Evolutionary conservation across 768 basidiomycete genomes (phyloP), one percentile per base, ranked within the genome.

Genomic region (Tylopilus sp.): DNA sequence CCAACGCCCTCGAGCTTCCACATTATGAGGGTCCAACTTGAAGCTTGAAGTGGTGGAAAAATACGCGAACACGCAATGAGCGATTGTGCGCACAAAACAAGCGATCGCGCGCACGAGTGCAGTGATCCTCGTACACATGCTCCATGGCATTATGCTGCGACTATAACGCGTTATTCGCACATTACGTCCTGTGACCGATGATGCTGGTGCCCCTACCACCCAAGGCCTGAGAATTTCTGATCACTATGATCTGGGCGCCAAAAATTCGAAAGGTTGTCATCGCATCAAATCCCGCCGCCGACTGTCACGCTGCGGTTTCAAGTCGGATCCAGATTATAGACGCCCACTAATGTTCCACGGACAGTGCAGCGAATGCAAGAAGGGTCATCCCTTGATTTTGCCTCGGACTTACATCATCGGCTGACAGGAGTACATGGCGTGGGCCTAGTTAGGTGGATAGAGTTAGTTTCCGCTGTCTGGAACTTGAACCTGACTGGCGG

Each of bases 381-480:
- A 48, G 38, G 26, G 42, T 31, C 31, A 56, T 48, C 41, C 25
- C 19, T 36, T 45, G 50, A 45, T 41, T 21, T 25, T 31, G 30
- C 19, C 52, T 40, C 53, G 31, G 43, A 55, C 49, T 58, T 48
- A 58, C 60, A 43, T 46, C 47, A 57, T 61, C 37, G 24, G 45
- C 25, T 31, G 47, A 40, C 38, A 49, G 30, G 50, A 29, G 28
- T 19, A 41, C 59, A 33, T 29, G 48, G 7, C 36, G n/a, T 37
- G 46, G 36, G 42, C 43, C 49, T 48, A 45, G 36, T 34, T 33
- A 42, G 26, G 57, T 60, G 50, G 50, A 50, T 54, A 45, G 30
- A 45, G 48, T 22, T 43, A 21, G 37, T 17, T 52, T 34, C 45
- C 30, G 25, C 48, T 42, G 36, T 47, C 43, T 52, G n/a, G n/a